Percentiles rank a stretch among this genome's conserved stretches.
Evolutionary conservation across 2,329 filamentous ascomycete genomes (phyloP).

Genomic region (Ophiocordyceps camponoti-floridani): DNA sequence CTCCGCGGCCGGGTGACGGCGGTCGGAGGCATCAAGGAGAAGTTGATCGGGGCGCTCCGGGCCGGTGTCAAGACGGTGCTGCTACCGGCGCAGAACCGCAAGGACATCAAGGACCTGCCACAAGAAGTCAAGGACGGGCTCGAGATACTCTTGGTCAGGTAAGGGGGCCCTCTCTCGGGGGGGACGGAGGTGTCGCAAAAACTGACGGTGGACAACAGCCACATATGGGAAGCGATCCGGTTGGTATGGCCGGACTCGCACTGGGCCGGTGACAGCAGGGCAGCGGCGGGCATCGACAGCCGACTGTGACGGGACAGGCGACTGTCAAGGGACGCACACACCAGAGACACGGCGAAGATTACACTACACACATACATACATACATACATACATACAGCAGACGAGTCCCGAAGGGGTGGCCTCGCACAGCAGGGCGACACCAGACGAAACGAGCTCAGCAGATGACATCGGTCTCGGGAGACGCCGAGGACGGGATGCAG

Average conservation of each 20-base stretch:
- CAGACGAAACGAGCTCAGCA: background rate
- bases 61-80: conserved; percentile 91
- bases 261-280: conserved; percentile 56
- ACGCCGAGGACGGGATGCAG: conserved; percentile 1
- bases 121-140: conserved; percentile 75
- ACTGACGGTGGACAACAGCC: conserved; percentile 30
- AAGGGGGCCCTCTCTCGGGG: conserved; percentile 17
- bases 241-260: conserved; percentile 80
- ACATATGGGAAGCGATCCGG: conserved; percentile 88
- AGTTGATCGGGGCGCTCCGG: conserved; percentile 81
- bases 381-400: no score
- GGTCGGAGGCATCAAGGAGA: conserved; percentile 97
- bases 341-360: background rate
- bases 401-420: background rate
- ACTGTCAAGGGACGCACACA: background rate
- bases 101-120: conserved; percentile 82
- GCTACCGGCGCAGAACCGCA: conserved; percentile 72
- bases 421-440: background rate
- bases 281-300: conserved; percentile 54
- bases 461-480: background rate
- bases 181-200: conserved; percentile 5
- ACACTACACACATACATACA: no score
- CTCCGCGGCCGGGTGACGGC: conserved; percentile 81
- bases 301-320: conserved; percentile 36
- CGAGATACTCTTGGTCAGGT: conserved; percentile 79